These are phyloP conservation scores for Phytophthora hibernalis DNA, from an alignment of 352 stramenopile species.

Conservation along the genomic window DNA sequence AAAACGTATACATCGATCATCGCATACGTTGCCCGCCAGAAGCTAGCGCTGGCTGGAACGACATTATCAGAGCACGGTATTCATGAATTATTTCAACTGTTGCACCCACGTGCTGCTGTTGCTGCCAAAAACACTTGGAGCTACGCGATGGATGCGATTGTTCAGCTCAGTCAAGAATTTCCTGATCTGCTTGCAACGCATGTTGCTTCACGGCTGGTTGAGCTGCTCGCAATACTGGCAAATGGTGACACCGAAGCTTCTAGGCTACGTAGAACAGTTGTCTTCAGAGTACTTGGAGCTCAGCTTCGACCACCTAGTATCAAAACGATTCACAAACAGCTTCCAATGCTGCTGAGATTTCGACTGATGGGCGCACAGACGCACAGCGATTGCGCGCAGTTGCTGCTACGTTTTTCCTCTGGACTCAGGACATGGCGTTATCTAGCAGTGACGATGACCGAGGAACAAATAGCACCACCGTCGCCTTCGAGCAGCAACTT, in stretches of 20 bases:
- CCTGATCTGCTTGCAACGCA: slow-evolving; percentile 15
- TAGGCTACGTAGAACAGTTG: slow-evolving; percentile 16
- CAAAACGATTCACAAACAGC: slow-evolving; percentile 19
- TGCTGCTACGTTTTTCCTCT: slow-evolving; percentile 43
- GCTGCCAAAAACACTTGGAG: slow-evolving; percentile 29
- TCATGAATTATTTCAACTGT: slow-evolving; percentile 35
- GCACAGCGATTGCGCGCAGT: slow-evolving; percentile 34
- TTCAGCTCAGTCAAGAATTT: slow-evolving; percentile 33
- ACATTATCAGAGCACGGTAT: slow-evolving; percentile 6
- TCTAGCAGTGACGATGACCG: neutral
- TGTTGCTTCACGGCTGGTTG: slow-evolving; percentile 31
- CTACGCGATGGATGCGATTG: slow-evolving; percentile 27
- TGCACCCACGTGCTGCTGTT: slow-evolving; percentile 41
- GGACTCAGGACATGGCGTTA: slow-evolving; percentile 26
- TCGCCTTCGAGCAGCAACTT: slow-evolving; percentile 30
- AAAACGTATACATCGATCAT: slow-evolving; percentile 35
- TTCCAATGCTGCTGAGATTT: slow-evolving; percentile 39
- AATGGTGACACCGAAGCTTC: slow-evolving; percentile 5
- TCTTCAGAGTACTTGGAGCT: slow-evolving; percentile 35
- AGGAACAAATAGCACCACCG: slow-evolving; percentile 5
- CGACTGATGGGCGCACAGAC: slow-evolving; percentile 11
- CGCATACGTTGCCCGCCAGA: slow-evolving; percentile 29
- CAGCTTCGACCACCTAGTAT: slow-evolving; percentile 24
- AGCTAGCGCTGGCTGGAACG: slow-evolving; percentile 6
- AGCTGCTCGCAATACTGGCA: slow-evolving; percentile 30